Evolutionary conservation across 192 early-diverging fungal species (phyloP), one percentile per base, ranked within the genome.

Genomic region (Coemansia aciculifera): DNA sequence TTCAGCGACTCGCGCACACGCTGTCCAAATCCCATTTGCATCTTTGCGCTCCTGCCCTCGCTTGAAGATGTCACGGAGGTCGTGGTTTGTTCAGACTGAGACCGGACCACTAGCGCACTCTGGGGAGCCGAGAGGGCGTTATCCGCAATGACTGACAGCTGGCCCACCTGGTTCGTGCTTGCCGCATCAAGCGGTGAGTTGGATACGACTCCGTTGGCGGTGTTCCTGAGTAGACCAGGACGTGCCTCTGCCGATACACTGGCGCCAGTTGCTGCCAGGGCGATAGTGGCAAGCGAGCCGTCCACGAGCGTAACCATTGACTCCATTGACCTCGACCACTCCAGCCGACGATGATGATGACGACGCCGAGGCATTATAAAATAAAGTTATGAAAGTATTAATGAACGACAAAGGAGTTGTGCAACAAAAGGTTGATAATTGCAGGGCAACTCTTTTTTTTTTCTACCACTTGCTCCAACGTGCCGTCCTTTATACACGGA

Each of bases 241-340:
- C 73, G 62, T 1, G 63, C 36, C 49, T 75, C 48, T 23, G 73
- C 73, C 12, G 38, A 31, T 8, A 32, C 13, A 23, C 48, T 54
- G 15, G 40, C 13, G 4, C 31, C 15, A 23, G 5, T 11, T 3
- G 34, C 24, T 36, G 43, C 11, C 39, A 40, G 39, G 11, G 39
- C 39, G 12, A 11, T 5, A 12, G 23, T 60, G 59, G 27, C 40
- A 13, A 11, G 44, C 32, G 61, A 64, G 59, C 42, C 12, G 13
- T 77, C 80, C 17, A 83, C 68, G 2, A 83, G 71, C 9, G 80
- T 83, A 5, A 61, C 38, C 39, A 73, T 65, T 12, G 74, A 77
- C 40, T 75, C 71, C 79, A 82, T 82, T 3, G 79, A 69, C 59
- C 62, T 70, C 3, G 68, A 59, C 79, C 79, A 82, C 46, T 77